Base-by-base conservation (phyloP, 805 yeast genomes). In the Suhomyces kilbournensis region DNA sequence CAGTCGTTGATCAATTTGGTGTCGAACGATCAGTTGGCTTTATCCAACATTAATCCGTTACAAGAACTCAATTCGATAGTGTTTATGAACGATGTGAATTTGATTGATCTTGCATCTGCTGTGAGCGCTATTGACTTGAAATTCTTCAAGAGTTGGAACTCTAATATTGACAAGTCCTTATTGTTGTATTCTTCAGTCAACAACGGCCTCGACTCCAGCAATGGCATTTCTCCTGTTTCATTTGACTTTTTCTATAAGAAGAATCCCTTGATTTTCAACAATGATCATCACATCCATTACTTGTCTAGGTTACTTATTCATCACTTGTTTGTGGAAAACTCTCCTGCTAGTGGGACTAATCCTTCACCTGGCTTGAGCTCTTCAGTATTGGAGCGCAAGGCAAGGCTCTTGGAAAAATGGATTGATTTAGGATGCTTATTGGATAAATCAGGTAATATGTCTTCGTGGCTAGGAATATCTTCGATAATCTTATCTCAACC, bases 401-500 rank as follows among this genome's bases (percentile, higher is more conserved):
- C 96, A 0, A 69, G 79, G 42, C 62, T 91, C 3, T 66, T 93
- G 35, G 83, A 84, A 46, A 86, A 83, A 63, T 93, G 98, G 98
- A 87, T 92, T 43, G 83, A 84, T 54, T 74, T 93, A 44, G 98
- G 97, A 3, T 82, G 86, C 56, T 72, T 76, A 25, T 80, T 93
- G 55, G 94, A 90, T 61, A 81, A 81, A 54, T 72, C 81, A 28
- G 98, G 98, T 47, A 96, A 93, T 65, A 90, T 90, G 92, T 92
- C 91, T 0, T 85, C 94, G 28, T 93, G 97, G 97, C 72, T 90
- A 22, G 96, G 97, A 0, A 83, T 93, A 58, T 90, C 97, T 1
- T 84, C 94, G 0, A 78, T 87, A 1, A 77, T 92, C 1, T 86
- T 96, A 61, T 88, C 96, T 0, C 82, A 86, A 50, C 96, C 97